Evolutionary conservation across 441 rosid genomes (phyloP).

Genomic region (Adansonia grandidieri): DNA sequence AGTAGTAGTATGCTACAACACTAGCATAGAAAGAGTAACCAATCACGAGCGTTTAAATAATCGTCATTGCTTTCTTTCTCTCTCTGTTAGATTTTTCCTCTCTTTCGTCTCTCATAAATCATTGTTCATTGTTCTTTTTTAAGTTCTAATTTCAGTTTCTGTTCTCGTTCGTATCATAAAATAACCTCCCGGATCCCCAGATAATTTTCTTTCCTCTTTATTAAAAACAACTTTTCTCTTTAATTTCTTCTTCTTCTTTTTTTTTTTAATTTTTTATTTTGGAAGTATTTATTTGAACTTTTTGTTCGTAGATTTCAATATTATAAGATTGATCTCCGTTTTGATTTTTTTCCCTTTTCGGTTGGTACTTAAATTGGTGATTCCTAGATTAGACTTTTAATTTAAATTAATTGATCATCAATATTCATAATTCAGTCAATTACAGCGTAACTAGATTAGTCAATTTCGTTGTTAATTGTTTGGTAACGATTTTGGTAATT

Average conservation of each 20-base stretch:
- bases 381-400: not conserved
- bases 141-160: not conserved
- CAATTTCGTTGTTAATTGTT: not conserved
- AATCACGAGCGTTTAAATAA: not conserved
- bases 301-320: not conserved
- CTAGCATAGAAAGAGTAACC: not conserved
- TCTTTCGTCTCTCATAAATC: too few relatives aligned
- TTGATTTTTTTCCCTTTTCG: not conserved
- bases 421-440: not conserved
- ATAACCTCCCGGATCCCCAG: slow-evolving; percentile 15
- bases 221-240: not conserved
- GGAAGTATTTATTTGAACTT: not conserved
- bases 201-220: slow-evolving; percentile 1
- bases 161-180: not conserved
- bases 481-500: not conserved
- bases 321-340: not conserved
- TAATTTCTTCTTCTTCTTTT: not conserved
- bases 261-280: not conserved
- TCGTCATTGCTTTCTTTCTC: not conserved
- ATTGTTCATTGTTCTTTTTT: not conserved
- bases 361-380: too few relatives aligned
- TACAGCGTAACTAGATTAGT: not conserved
- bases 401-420: slow-evolving; percentile 7
- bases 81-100: not conserved
- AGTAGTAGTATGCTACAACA: slow-evolving; percentile 16